Conservation (phyloP, 2,329 filamentous ascomycete genomes). For the Microascus cirrosus region DNA sequence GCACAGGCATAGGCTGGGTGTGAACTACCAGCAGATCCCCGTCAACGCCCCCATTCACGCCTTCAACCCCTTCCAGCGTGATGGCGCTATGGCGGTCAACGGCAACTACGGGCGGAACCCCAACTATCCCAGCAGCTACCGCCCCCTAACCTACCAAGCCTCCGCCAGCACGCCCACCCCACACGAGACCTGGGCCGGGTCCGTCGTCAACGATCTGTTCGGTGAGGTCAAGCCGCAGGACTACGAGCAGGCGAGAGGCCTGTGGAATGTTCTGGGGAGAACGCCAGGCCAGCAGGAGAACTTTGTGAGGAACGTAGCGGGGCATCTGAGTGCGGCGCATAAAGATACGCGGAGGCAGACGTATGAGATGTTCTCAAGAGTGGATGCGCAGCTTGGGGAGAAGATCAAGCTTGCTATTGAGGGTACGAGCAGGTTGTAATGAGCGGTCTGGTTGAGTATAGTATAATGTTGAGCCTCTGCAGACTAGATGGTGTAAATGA, state of each 20-base stretch:
- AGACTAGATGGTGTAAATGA: too few species aligned
- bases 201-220: slow-evolving; percentile 30
- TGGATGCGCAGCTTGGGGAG: slow-evolving; percentile 39
- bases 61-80: slow-evolving; percentile 61
- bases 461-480: too few species aligned
- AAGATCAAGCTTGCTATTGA: background rate
- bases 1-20: slow-evolving; percentile 50
- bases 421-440: background rate
- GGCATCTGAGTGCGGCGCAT: slow-evolving; percentile 41
- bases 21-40: slow-evolving; percentile 55
- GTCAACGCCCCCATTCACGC: slow-evolving; percentile 40
- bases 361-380: slow-evolving; percentile 48
- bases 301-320: slow-evolving; percentile 48
- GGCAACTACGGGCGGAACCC: slow-evolving; percentile 49
- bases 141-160: slow-evolving; percentile 27
- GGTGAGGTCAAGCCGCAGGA: slow-evolving; percentile 34
- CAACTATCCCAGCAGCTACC: slow-evolving; percentile 43
- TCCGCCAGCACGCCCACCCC: slow-evolving; percentile 24
- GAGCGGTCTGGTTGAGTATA: too few species aligned
- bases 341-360: slow-evolving; percentile 43
- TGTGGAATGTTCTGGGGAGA: slow-evolving; percentile 38
- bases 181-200: slow-evolving; percentile 36
- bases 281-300: slow-evolving; percentile 47
- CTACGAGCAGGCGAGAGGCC: slow-evolving; percentile 34
- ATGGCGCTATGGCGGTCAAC: slow-evolving; percentile 63